Evolutionary conservation across 2,329 filamentous ascomycete species (phyloP).

Genomic region (Paecilomyces variotii): DNA sequence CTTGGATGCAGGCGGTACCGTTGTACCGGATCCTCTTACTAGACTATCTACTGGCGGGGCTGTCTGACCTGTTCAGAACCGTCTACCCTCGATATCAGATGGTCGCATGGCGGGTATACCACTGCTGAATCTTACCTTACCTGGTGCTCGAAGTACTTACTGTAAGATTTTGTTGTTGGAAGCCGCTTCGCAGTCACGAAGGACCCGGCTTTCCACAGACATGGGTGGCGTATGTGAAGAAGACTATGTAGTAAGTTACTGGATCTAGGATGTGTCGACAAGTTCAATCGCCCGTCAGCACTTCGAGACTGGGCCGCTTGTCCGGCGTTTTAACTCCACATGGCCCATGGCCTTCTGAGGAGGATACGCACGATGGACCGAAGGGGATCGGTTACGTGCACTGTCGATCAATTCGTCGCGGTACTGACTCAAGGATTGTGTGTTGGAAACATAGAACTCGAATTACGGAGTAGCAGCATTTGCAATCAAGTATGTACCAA

Average conservation of each 20-base stretch:
- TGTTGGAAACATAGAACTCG: not conserved
- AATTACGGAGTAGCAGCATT: not conserved
- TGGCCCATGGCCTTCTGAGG: not conserved
- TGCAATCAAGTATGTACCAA: not conserved
- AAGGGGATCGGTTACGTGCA: not conserved
- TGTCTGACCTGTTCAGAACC: not conserved
- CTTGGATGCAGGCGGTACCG: not conserved
- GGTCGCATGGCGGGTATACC: not conserved
- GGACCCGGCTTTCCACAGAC: not conserved
- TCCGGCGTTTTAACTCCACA: not conserved
- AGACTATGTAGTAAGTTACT: not conserved
- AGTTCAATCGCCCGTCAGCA: not conserved
- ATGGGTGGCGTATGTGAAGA: not conserved
- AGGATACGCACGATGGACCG: not conserved
- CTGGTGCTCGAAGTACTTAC: not conserved
- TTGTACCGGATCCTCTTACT: not conserved
- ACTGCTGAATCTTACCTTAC: not conserved
- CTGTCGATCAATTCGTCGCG: not conserved
- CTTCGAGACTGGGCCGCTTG: not conserved
- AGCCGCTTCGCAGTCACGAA: not conserved
- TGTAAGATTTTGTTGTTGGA: not conserved
- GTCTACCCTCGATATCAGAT: not conserved
- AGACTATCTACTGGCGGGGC: not conserved
- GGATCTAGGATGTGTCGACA: not conserved
- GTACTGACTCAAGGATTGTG: not conserved